Conservation (phyloP, 257 asterid species). For the Solanum neorickii region DNA sequence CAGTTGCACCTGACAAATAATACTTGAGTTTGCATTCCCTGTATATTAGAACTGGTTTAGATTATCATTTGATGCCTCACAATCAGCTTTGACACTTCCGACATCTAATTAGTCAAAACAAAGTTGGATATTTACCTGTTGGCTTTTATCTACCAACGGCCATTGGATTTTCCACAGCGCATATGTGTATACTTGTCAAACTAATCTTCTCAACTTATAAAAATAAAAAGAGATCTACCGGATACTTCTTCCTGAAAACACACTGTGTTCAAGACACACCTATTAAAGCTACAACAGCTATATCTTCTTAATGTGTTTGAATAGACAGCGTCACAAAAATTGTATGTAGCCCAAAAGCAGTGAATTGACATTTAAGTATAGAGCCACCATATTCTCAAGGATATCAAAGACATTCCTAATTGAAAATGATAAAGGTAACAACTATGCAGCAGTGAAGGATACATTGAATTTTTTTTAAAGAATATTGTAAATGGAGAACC, state of each 20-base stretch:
- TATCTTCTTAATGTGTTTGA: background rate
- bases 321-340: background rate
- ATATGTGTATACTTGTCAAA: background rate
- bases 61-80: background rate
- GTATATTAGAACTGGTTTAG: background rate
- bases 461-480: background rate
- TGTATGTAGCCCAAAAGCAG: background rate
- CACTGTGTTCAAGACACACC: background rate
- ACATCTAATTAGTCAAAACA: background rate
- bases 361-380: background rate
- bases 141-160: background rate
- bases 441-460: background rate
- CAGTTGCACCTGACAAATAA: background rate
- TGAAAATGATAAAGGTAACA: background rate
- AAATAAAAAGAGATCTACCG: background rate
- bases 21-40: background rate
- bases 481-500: background rate
- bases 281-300: background rate
- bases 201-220: background rate
- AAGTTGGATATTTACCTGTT: background rate
- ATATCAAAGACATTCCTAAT: background rate
- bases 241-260: background rate
- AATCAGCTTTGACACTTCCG: background rate
- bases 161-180: background rate
- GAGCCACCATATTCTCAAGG: background rate